phyloP scores from a whole-genome alignment of 75 land plant species.

The Adiantum capillusveneris region DNA sequence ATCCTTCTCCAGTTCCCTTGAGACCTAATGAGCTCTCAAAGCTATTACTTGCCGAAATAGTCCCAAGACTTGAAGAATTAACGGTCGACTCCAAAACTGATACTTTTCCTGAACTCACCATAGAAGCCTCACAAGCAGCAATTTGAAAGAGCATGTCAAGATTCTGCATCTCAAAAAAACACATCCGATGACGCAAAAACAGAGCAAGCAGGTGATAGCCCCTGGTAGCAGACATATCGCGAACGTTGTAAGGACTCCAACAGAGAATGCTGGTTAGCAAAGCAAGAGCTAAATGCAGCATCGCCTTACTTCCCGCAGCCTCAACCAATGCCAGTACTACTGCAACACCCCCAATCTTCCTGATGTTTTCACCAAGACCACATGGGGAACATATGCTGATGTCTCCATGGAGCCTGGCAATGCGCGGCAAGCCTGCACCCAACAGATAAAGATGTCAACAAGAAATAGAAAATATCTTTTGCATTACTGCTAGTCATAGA shows the following conservation, averaged over 20 bases:
- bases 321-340: slow-evolving; percentile 88
- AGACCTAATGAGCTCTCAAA: slow-evolving; percentile 39
- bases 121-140: slow-evolving; percentile 96
- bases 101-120: slow-evolving; percentile 41
- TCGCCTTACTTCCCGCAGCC: slow-evolving; percentile 80
- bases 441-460: not conserved
- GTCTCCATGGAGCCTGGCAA: slow-evolving; percentile 86
- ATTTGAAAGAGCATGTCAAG: slow-evolving; percentile 93
- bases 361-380: slow-evolving; percentile 77
- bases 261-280: slow-evolving; percentile 75
- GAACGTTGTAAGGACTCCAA: slow-evolving; percentile 78
- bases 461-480: not conserved
- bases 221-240: slow-evolving; percentile 79
- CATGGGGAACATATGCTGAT: slow-evolving; percentile 74
- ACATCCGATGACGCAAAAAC: slow-evolving; percentile 76
- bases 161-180: slow-evolving; percentile 74
- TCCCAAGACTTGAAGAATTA: not conserved
- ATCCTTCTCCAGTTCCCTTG: slow-evolving; percentile 61
- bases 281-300: slow-evolving; percentile 85
- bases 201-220: slow-evolving; percentile 95
- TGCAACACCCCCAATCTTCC: slow-evolving; percentile 83
- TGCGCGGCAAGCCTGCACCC: slow-evolving; percentile 79
- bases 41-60: slow-evolving; percentile 18
- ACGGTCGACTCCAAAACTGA: not conserved
- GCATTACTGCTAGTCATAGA: too few species aligned